A percentile compares a stretch with the other conserved stretches of the same genome.
Conservation (phyloP, 306 rosid genomes). For the Trifolium subterraneum region DNA sequence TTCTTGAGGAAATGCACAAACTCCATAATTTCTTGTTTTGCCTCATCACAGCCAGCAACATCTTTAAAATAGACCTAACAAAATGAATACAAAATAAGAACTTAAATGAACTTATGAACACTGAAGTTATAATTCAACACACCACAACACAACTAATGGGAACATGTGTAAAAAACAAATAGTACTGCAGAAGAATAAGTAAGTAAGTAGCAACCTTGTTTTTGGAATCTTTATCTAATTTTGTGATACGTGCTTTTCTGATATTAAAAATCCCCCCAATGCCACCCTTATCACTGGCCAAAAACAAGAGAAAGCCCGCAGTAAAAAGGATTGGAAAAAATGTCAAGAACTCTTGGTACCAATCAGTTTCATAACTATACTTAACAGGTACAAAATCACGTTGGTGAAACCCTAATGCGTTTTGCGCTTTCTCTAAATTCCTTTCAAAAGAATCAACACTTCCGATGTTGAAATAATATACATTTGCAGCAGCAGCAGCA, state of each 20-base stretch:
- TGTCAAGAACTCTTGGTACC: neutral
- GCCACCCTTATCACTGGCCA: slow-evolving; percentile 57
- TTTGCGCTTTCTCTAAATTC: slow-evolving; percentile 2
- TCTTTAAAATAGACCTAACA: slow-evolving; percentile 78
- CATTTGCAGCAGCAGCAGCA: no score
- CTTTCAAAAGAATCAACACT: neutral
- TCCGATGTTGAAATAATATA: neutral
- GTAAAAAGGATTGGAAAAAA: neutral
- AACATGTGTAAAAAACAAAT: no score
- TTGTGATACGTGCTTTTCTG: slow-evolving; percentile 79
- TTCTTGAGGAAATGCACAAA: slow-evolving; percentile 92
- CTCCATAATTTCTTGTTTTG: slow-evolving; percentile 94
- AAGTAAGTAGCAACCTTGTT: slow-evolving; percentile 61
- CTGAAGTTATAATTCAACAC: neutral
- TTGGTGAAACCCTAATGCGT: slow-evolving; percentile 45
- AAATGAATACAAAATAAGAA: slow-evolving; percentile 12
- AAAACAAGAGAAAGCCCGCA: neutral
- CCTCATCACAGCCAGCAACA: slow-evolving; percentile 98
- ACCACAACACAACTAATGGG: no score
- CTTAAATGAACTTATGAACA: no score
- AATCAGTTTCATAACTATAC: slow-evolving; percentile 48
- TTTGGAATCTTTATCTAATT: slow-evolving; percentile 85
- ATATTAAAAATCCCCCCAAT: slow-evolving; percentile 83
- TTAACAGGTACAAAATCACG: slow-evolving; percentile 88
- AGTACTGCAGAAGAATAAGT: no score